Conservation (phyloP, 208 protist species). For the Crithidia sp. region DNA sequence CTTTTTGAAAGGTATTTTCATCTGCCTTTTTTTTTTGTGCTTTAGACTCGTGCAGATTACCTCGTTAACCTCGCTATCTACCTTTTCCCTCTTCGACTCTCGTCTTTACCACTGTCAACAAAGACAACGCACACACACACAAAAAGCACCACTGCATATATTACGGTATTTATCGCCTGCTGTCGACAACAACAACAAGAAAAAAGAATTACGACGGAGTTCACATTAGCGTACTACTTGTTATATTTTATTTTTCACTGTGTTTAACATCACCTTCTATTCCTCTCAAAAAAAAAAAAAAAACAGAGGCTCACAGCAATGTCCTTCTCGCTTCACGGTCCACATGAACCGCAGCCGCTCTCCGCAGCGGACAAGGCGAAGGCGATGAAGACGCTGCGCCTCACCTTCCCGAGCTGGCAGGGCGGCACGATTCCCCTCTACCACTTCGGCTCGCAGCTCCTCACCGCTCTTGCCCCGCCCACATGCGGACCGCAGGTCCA, state of each 20-base stretch:
- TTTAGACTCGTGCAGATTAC: too few relatives aligned
- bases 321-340: conserved; percentile 6
- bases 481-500: conserved; percentile 17
- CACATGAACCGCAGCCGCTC: neutral
- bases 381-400: conserved; percentile 21
- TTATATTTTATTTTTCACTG: neutral
- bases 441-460: conserved; percentile 33
- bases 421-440: conserved; percentile 38
- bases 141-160: too few relatives aligned
- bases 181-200: neutral
- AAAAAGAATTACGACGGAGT: neutral
- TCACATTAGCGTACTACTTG: neutral
- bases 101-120: too few relatives aligned
- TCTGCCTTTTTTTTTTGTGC: too few relatives aligned
- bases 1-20: too few relatives aligned
- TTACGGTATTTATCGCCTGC: too few relatives aligned
- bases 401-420: conserved; percentile 43
- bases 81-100: too few relatives aligned
- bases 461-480: conserved; percentile 25
- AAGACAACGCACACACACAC: too few relatives aligned
- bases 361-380: neutral
- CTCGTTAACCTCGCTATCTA: too few relatives aligned
- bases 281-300: neutral
- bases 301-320: neutral
- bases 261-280: neutral